A percentile compares a stretch with the other conserved stretches of the same genome.
Conservation (phyloP, 2,329 filamentous ascomycete species). For the Juglanconis juglandina region DNA sequence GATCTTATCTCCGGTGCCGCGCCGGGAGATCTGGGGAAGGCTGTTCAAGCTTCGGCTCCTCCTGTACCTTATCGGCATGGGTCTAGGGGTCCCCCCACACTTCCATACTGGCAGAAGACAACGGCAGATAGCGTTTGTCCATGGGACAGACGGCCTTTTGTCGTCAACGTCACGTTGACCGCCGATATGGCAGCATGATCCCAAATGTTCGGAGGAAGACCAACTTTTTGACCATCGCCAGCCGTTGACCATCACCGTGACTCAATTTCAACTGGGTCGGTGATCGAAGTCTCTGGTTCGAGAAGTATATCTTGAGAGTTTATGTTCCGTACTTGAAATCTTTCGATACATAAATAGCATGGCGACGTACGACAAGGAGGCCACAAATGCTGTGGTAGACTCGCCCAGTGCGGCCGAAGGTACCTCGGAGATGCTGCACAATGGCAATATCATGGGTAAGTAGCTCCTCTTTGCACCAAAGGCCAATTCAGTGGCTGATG, state of each 20-base stretch:
- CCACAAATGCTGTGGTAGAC: not conserved
- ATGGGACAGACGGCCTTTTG: not conserved
- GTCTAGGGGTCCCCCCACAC: not conserved
- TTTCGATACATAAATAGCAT: not conserved
- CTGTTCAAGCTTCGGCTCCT: not conserved
- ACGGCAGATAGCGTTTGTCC: not conserved
- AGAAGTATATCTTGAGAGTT: not conserved
- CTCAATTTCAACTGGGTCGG: not conserved
- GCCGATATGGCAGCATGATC: not conserved
- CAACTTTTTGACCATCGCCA: not conserved
- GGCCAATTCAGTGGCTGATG: not conserved
- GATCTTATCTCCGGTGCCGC: not conserved
- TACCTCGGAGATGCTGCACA: not conserved
- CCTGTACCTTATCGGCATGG: not conserved
- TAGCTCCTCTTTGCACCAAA: not conserved
- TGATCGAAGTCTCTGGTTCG: not conserved
- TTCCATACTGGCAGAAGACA: not conserved
- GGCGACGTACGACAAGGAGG: not conserved
- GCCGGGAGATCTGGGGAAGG: not conserved
- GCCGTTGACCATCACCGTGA: not conserved
- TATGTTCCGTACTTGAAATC: not conserved
- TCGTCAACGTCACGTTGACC: not conserved
- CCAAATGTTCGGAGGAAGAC: not conserved
- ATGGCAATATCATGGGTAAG: conserved; percentile 9
- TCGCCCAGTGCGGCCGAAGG: not conserved